Base-by-base conservation (phyloP, 345 rosid genomes). In the Citrus sp. region DNA sequence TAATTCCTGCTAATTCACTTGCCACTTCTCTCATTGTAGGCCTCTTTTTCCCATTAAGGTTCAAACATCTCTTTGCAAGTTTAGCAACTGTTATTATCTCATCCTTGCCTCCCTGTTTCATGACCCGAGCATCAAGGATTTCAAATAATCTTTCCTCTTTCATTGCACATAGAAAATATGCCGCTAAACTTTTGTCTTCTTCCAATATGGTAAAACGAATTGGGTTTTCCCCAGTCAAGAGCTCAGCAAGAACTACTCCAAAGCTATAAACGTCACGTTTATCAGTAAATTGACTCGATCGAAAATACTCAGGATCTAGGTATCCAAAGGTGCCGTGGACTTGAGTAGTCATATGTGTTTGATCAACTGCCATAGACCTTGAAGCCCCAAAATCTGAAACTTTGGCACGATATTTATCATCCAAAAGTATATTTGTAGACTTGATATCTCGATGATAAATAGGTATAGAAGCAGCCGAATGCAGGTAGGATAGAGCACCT, bases 341-440 rank as follows among this genome's bases (percentile, higher is more conserved):
- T 75, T 61, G 32, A 16, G 72, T 35, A 5, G 81, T 78, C 51
- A 54, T 46, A 5, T 72, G 77, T 10, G 77, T 78, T 65, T 72
- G 66, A 74, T 30, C 66, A 5, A 61, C 7, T 61, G 66, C 4
- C 34, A 27, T 61, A 0, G 66, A 61, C 1, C 66, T 27, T 5
- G 34, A 27, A 0, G 66, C 19, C 6, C 66, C 35, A 12, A 27
- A 27, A 61, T 61, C 3, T 25, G 34, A 27, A 61, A 61, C 34
- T 27, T 61, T 61, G 2, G 66, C 34, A 1, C 3, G 3, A 12
- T 61, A 27, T 61, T 61, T 61, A 13, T 61, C 66, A 49, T n/a
- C 21, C 30, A 67, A 67, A n/a, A 38, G 71, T 22, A 67, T 67
- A 5, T 38, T 67, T 38, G 71, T 38, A 0, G 71, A 67, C 30